phyloP scores from a whole-genome alignment of 2,329 filamentous ascomycete genomes.

The Samsoniella hepiali region DNA sequence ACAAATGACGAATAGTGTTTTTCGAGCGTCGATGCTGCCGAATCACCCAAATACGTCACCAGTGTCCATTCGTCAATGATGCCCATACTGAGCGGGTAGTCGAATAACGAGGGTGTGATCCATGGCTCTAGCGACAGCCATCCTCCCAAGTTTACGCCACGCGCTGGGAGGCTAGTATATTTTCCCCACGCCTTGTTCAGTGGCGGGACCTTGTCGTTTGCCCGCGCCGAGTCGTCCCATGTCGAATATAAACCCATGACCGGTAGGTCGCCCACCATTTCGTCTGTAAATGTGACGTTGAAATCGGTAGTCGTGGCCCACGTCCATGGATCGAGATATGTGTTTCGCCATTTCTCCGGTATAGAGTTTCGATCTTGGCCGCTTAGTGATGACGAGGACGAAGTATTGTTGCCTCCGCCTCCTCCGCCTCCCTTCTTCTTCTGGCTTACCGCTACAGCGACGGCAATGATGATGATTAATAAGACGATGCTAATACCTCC shows the following conservation, averaged over 20 bases:
- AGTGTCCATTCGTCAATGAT: constrained; percentile 90
- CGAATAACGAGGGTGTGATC: constrained; percentile 89
- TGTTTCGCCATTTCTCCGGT: constrained; percentile 65
- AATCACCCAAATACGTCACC: constrained; percentile 63
- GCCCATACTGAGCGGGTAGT: constrained; percentile 57
- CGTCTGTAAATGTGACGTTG: constrained; percentile 88
- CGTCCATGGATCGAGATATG: constrained; percentile 80
- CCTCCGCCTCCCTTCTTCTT: constrained; percentile 43
- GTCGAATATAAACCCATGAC: constrained; percentile 82
- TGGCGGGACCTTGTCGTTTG: constrained; percentile 77
- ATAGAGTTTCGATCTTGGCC: constrained; percentile 55
- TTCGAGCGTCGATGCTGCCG: constrained; percentile 69
- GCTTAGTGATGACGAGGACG: constrained; percentile 41
- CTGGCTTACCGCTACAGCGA: constrained; percentile 63
- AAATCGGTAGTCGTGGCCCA: constrained; percentile 91
- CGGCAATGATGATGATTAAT: constrained; percentile 61
- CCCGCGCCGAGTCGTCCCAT: constrained; percentile 78
- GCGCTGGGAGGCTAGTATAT: constrained; percentile 74
- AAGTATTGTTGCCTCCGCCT: constrained; percentile 24
- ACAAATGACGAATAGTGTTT: constrained; percentile 89
- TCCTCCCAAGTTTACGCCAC: constrained; percentile 89
- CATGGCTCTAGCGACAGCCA: constrained; percentile 95
- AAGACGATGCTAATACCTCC: constrained; percentile 52
- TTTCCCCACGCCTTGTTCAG: constrained; percentile 71
- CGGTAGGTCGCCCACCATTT: constrained; percentile 79